phyloP scores from a whole-genome alignment of 2,329 filamentous ascomycete species.

The Verticillium tricorpus region DNA sequence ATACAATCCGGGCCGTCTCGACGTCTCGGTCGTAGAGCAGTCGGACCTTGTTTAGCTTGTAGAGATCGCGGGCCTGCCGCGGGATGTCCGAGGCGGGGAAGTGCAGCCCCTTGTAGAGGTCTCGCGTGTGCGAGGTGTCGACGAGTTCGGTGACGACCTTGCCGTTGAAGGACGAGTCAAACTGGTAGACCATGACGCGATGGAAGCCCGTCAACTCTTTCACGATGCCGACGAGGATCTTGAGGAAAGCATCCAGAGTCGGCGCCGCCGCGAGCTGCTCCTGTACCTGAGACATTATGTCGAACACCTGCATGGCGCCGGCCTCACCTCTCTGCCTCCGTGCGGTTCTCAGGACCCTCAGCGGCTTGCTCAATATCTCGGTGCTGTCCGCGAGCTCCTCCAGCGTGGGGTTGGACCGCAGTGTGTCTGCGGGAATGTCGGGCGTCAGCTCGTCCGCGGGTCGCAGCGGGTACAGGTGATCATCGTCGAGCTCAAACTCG shows the following conservation, averaged over 20 bases:
- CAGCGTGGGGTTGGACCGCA: constrained; percentile 65
- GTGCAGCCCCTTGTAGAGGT: constrained; percentile 81
- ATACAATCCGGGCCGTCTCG: constrained; percentile 75
- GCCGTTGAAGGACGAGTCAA: constrained; percentile 77
- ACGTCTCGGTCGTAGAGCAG: constrained; percentile 82
- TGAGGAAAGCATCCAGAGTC: constrained; percentile 68
- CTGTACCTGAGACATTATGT: constrained; percentile 87
- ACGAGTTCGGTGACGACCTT: constrained; percentile 84
- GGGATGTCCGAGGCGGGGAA: constrained; percentile 87
- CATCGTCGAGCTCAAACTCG: constrained; percentile 85
- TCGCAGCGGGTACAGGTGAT: constrained; percentile 62
- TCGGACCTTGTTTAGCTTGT: constrained; percentile 85
- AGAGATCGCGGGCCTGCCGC: constrained; percentile 80
- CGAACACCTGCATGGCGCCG: constrained; percentile 84
- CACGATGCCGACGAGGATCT: constrained; percentile 77
- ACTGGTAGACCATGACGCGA: constrained; percentile 90
- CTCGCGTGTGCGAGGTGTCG: constrained; percentile 72
- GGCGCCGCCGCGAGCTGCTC: constrained; percentile 74
- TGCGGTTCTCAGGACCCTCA: constrained; percentile 72
- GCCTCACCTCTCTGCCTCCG: constrained; percentile 73
- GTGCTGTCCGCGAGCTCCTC: constrained; percentile 76
- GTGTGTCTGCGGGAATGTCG: constrained; percentile 66
- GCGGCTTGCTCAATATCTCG: constrained; percentile 66
- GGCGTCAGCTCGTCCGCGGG: constrained; percentile 56
- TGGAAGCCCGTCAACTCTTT: constrained; percentile 91